Base-by-base conservation (phyloP, 2,329 filamentous ascomycete genomes). In the Paracoccidioides lutzii region DNA sequence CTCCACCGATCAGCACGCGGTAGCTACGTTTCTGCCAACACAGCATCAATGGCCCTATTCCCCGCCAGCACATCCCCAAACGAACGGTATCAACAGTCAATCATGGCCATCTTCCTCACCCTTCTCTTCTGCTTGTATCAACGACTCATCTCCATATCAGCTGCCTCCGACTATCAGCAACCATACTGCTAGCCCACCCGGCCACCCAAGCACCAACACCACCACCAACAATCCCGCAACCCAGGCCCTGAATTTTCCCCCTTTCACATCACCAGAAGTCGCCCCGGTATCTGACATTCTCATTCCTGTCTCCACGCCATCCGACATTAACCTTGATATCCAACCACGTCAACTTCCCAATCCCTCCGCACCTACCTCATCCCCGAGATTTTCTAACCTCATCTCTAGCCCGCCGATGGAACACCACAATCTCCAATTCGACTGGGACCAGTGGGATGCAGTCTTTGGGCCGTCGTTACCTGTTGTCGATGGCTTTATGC, bases 361-460 rank as follows among this genome's bases (percentile, higher is more conserved):
- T 32, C 51, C 54, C 55, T 55, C 45, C 28, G 54, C 59, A 12
- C 12, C 28, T 45, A 14, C 40, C 38, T 12, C 5, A 50, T 42
- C 22, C 22, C 57, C 59, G 9, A 62, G 22, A 22, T 22, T 22
- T 62, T 30, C 65, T 67, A 32, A 71, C 69, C 10, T 69, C 67
- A 0, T 66, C 68, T 1, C 70, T 32, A 43, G 41, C 28, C 37
- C 67, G 1, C 67, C 71, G 65, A 61, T 71, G 7, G 71, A 71
- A 22, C 37, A 15, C 32, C 67, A 70, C 7, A 73, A 73, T 48
- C 54, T 73, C 22, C 70, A 73, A 54, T 76, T 76, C 60, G 73
- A 76, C 61, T 76, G 74, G 74, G 74, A 75, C 54, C 68, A 74
- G 59, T 76, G 74, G 74, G 74, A 76, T 53, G 71, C 73, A 5